phyloP scores from a whole-genome alignment of 768 basidiomycete genomes.

The Rhizopogon vinicolor region DNA sequence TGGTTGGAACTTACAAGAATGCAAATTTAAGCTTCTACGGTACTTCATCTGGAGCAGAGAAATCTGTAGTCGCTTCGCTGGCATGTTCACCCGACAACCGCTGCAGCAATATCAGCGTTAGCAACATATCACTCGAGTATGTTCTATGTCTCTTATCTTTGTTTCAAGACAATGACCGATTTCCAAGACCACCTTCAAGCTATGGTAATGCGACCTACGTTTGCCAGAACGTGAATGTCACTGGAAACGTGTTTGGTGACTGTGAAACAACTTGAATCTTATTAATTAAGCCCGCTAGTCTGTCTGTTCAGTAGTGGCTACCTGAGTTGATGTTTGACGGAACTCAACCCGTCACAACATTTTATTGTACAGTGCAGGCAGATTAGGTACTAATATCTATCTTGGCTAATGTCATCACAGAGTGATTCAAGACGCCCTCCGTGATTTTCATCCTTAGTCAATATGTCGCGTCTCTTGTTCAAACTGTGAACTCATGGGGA shows the following conservation, averaged over 20 bases:
- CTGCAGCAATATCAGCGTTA: slow-evolving; percentile 42
- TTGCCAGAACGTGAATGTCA: slow-evolving; percentile 51
- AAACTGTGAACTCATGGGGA: no score
- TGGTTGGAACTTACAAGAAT: slow-evolving; percentile 25
- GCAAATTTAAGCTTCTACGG: slow-evolving; percentile 25
- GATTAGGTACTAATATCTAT: no score
- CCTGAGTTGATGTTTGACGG: no score
- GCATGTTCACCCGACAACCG: slow-evolving; percentile 36
- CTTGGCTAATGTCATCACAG: no score
- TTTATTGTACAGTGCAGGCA: no score
- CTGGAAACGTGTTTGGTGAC: slow-evolving; percentile 40
- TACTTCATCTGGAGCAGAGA: slow-evolving; percentile 35
- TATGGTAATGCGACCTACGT: slow-evolving; percentile 40
- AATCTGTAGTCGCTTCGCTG: slow-evolving; percentile 35
- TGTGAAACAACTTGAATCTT: slow-evolving; percentile 13
- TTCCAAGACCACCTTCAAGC: slow-evolving; percentile 29
- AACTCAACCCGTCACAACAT: no score
- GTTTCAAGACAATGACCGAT: not conserved
- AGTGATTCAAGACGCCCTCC: no score
- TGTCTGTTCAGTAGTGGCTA: not conserved
- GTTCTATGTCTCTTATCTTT: slow-evolving; percentile 11
- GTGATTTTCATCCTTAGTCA: no score
- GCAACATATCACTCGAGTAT: slow-evolving; percentile 41
- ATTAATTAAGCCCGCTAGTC: not conserved
- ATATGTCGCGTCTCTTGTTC: no score